Conservation (phyloP, 345 rosid genomes). For the Boechera retrofracta region DNA sequence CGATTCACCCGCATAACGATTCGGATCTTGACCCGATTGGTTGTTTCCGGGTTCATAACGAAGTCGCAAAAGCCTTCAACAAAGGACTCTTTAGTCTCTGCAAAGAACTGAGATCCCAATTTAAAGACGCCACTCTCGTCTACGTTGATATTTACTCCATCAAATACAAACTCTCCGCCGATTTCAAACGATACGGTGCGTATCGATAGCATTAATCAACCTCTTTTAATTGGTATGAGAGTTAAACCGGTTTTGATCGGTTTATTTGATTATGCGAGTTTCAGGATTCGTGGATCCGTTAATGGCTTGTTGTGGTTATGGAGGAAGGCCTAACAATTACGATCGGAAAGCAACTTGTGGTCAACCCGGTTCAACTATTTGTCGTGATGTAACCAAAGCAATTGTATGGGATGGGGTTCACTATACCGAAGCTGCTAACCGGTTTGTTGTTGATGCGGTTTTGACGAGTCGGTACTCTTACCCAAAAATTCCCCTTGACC, state of each 20-base stretch:
- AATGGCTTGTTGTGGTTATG: conserved; percentile 64
- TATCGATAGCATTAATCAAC: background rate
- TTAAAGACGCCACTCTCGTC: conserved; percentile 56
- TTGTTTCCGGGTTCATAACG: conserved; percentile 59
- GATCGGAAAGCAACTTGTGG: conserved; percentile 52
- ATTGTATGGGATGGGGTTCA: conserved; percentile 82
- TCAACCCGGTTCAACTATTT: conserved; percentile 49
- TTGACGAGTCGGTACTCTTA: conserved; percentile 54
- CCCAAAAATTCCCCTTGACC: conserved; percentile 53
- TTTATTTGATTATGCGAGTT: background rate
- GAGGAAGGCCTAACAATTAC: conserved; percentile 62
- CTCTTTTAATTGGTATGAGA: background rate
- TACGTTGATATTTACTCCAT: conserved; percentile 61
- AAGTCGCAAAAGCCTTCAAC: conserved; percentile 61
- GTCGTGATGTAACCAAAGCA: conserved; percentile 47
- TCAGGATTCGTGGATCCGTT: conserved; percentile 63
- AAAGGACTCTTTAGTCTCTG: conserved; percentile 49
- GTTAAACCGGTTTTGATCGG: conserved; percentile 2
- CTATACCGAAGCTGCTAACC: conserved; percentile 72
- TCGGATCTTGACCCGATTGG: conserved; percentile 60
- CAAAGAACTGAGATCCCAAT: conserved; percentile 51
- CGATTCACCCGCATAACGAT: conserved; percentile 40
- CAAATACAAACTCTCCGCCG: conserved; percentile 57
- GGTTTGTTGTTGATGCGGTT: conserved; percentile 50
- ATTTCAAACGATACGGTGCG: conserved; percentile 53